phyloP scores from a whole-genome alignment of 73 alveolate genomes.

The Breviolum minutum region DNA sequence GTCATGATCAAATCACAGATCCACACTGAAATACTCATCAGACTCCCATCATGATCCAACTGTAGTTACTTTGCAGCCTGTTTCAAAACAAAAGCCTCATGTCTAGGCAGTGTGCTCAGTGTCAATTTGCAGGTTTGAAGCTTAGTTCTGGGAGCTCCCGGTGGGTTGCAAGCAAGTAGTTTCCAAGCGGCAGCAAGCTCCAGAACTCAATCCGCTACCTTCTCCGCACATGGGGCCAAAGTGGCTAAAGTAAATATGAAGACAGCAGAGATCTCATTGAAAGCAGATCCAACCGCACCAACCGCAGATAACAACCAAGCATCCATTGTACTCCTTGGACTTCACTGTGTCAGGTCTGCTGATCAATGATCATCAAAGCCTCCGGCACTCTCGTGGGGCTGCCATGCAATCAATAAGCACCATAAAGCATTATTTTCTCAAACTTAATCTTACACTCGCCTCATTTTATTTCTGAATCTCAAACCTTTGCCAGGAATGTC shows the following conservation, averaged over 20 bases:
- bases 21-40: neutral
- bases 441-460: no score
- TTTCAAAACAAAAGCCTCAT: neutral
- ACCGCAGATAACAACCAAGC: no score
- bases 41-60: neutral
- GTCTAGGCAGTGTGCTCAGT: neutral
- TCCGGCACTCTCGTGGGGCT: neutral
- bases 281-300: no score
- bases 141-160: neutral
- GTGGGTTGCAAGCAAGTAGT: no score
- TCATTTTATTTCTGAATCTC: no score
- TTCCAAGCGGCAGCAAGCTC: no score
- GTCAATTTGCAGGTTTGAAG: neutral
- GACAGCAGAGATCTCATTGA: no score
- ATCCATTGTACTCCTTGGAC: no score
- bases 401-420: neutral
- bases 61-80: neutral
- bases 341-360: neutral
- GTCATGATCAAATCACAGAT: neutral
- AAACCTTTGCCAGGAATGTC: neutral
- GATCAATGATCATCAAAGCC: neutral
- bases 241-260: no score
- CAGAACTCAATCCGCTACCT: no score
- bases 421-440: neutral
- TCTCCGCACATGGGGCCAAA: no score